Evolutionary conservation across 192 early-diverging fungal species (phyloP).

Genomic region (Coemansia sp.): DNA sequence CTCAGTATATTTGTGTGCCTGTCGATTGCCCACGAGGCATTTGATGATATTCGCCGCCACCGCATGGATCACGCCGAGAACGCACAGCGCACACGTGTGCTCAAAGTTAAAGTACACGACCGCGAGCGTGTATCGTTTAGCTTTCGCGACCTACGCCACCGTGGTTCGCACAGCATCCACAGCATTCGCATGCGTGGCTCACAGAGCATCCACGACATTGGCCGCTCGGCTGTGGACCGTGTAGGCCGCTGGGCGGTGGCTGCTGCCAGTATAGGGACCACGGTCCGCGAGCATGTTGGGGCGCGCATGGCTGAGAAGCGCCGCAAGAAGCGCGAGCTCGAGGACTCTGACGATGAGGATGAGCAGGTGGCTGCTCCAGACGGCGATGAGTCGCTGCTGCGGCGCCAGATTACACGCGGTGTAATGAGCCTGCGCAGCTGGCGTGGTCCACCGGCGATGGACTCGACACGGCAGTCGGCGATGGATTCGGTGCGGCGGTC

Average conservation of each 20-base stretch:
- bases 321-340: slow-evolving; percentile 48
- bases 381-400: slow-evolving; percentile 32
- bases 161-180: slow-evolving; percentile 55
- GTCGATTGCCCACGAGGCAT: slow-evolving; percentile 77
- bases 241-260: slow-evolving; percentile 37
- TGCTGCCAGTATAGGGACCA: slow-evolving; percentile 19
- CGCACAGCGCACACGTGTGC: slow-evolving; percentile 55
- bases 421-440: slow-evolving; percentile 51
- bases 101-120: slow-evolving; percentile 58
- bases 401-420: slow-evolving; percentile 27
- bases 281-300: slow-evolving; percentile 20
- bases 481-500: neutral
- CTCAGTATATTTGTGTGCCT: slow-evolving; percentile 71
- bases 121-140: slow-evolving; percentile 55
- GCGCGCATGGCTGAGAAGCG: slow-evolving; percentile 47
- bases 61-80: slow-evolving; percentile 66
- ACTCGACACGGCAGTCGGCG: neutral
- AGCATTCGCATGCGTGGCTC: slow-evolving; percentile 48
- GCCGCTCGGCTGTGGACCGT: slow-evolving; percentile 22
- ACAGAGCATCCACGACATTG: slow-evolving; percentile 47
- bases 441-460: slow-evolving; percentile 16
- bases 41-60: slow-evolving; percentile 69
- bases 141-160: slow-evolving; percentile 40
- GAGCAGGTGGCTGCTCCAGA: slow-evolving; percentile 15
- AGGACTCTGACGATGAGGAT: slow-evolving; percentile 56